Evolutionary conservation across 257 asterid genomes (phyloP).

Genomic region (Nicotiana tomentosiformis): DNA sequence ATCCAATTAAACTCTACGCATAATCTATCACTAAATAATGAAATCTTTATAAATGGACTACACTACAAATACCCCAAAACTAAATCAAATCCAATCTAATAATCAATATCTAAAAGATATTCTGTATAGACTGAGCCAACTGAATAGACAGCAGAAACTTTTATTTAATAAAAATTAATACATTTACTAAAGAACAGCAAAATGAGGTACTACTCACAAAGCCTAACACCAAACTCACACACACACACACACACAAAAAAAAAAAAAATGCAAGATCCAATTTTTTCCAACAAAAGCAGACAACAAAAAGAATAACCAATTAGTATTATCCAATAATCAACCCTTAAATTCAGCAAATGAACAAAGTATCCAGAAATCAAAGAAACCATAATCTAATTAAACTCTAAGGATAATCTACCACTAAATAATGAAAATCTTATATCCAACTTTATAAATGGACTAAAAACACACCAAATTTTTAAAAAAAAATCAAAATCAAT

Average conservation of each 20-base stretch:
- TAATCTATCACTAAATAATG: not conserved
- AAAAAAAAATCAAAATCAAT: not conserved
- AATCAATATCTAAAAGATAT: not conserved
- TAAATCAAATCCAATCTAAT: not conserved
- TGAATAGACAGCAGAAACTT: not conserved
- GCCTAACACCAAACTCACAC: conserved; percentile 28
- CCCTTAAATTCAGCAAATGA: not conserved
- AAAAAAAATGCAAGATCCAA: conserved; percentile 10
- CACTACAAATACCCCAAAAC: not conserved
- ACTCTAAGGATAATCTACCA: not conserved
- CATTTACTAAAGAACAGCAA: conserved; percentile 17
- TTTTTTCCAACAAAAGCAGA: conserved; percentile 2
- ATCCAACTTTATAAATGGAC: not conserved
- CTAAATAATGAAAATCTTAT: not conserved
- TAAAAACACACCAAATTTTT: not conserved
- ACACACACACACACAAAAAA: no score
- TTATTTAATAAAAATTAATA: no score
- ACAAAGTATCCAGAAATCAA: not conserved
- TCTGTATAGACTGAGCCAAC: not conserved
- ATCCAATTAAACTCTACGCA: not conserved
- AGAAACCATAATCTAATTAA: not conserved
- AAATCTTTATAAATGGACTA: not conserved
- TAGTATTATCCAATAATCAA: not conserved
- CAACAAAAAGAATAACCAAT: not conserved
- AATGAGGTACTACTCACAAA: conserved; percentile 44